Percentiles rank a stretch among this genome's conserved stretches.
Evolutionary conservation across 495 filamentous ascomycete species (phyloP).

Genomic region (Neurospora sp.): DNA sequence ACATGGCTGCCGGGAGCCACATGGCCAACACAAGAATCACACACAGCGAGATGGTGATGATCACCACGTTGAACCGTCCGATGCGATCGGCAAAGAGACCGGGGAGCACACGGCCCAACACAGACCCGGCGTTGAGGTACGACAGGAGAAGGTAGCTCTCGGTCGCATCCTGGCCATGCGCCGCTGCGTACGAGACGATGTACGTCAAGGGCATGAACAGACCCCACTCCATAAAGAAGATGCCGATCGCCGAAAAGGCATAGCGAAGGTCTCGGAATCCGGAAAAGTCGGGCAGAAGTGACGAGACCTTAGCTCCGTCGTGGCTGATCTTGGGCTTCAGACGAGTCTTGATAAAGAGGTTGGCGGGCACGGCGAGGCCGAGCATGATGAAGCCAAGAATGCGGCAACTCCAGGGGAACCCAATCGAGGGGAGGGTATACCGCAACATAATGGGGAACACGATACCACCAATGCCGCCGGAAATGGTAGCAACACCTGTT

Average conservation of each 20-base stretch:
- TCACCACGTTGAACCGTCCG: slow-evolving; percentile 41
- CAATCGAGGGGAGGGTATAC: slow-evolving; percentile 34
- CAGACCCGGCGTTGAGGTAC: slow-evolving; percentile 47
- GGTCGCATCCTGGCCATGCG: slow-evolving; percentile 36
- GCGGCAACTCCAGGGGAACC: slow-evolving; percentile 50
- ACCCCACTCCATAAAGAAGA: slow-evolving; percentile 46
- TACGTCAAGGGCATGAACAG: slow-evolving; percentile 38
- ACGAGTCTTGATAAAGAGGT: slow-evolving; percentile 44
- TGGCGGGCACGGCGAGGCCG: slow-evolving; percentile 40
- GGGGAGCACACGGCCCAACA: slow-evolving; percentile 59
- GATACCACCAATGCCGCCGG: slow-evolving; percentile 51
- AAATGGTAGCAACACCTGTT: slow-evolving; percentile 53
- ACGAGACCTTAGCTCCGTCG: slow-evolving; percentile 15
- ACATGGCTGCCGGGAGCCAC: slow-evolving; percentile 66
- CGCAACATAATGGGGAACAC: slow-evolving; percentile 49
- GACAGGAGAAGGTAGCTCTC: slow-evolving; percentile 54
- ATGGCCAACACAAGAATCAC: slow-evolving; percentile 57
- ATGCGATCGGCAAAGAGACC: slow-evolving; percentile 60
- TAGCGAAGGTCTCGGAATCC: slow-evolving; percentile 48
- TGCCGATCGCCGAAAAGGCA: slow-evolving; percentile 41
- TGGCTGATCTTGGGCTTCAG: slow-evolving; percentile 29
- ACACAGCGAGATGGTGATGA: slow-evolving; percentile 52
- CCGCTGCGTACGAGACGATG: slow-evolving; percentile 42
- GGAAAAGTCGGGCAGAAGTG: slow-evolving; percentile 38
- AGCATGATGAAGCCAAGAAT: slow-evolving; percentile 49